phyloP scores from a whole-genome alignment of 768 basidiomycete genomes.

The Thelephora aurantiotincta region DNA sequence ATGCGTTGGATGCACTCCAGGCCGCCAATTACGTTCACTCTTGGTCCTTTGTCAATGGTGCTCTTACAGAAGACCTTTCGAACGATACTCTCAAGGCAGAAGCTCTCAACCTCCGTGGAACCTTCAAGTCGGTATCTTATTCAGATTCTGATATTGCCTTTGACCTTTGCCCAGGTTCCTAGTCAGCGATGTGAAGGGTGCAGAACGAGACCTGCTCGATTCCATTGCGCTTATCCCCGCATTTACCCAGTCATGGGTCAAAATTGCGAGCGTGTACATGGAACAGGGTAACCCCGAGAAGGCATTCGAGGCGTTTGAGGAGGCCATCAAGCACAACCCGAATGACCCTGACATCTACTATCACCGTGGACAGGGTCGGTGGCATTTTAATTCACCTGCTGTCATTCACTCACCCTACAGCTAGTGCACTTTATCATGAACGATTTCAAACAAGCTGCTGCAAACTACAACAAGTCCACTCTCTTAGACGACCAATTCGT shows the following conservation, averaged over 20 bases:
- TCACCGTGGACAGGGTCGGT: slow-evolving; percentile 87
- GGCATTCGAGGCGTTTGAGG: slow-evolving; percentile 85
- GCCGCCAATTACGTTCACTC: slow-evolving; percentile 80
- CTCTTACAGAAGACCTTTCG: slow-evolving; percentile 77
- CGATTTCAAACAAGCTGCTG: slow-evolving; percentile 73
- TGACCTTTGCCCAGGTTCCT: slow-evolving; percentile 52
- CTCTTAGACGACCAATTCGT: slow-evolving; percentile 79
- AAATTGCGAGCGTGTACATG: slow-evolving; percentile 96
- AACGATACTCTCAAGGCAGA: slow-evolving; percentile 66
- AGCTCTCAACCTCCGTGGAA: slow-evolving; percentile 85
- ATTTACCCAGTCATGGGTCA: slow-evolving; percentile 84
- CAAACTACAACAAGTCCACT: slow-evolving; percentile 86
- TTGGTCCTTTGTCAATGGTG: slow-evolving; percentile 67
- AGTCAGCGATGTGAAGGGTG: slow-evolving; percentile 66
- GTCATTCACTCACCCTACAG: not conserved
- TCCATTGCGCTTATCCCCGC: slow-evolving; percentile 52
- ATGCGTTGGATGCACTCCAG: slow-evolving; percentile 71
- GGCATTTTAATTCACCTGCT: slow-evolving; percentile 1
- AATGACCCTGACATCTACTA: slow-evolving; percentile 95
- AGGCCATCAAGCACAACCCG: slow-evolving; percentile 70
- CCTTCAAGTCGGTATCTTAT: slow-evolving; percentile 63
- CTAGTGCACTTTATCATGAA: slow-evolving; percentile 90
- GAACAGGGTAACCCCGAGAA: slow-evolving; percentile 72
- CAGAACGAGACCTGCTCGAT: slow-evolving; percentile 71
- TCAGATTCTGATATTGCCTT: not conserved